These are phyloP conservation scores for Talaromyces sp. DNA, from an alignment of 2,329 filamentous ascomycete species.

Conservation along the genomic window DNA sequence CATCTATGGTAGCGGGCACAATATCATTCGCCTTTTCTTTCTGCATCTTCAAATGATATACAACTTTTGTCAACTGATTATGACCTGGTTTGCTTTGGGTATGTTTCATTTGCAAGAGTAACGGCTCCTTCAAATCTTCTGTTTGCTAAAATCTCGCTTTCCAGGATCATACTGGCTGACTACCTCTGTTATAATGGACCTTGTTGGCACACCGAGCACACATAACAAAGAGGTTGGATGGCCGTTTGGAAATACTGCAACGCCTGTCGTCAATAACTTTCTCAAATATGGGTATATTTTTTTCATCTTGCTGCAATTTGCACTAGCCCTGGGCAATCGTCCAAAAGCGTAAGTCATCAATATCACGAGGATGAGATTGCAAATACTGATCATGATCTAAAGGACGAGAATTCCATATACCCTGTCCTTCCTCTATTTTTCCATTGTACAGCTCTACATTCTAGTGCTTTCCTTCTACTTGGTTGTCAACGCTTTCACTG, in stretches of 20 bases:
- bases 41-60: slow-evolving; percentile 95
- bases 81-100: slow-evolving; percentile 80
- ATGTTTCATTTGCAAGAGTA: slow-evolving; percentile 23
- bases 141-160: slow-evolving; percentile 15
- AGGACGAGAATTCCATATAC: slow-evolving; percentile 87
- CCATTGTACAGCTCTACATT: slow-evolving; percentile 83
- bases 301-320: slow-evolving; percentile 91
- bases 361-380: background rate
- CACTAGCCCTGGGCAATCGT: slow-evolving; percentile 90
- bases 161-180: slow-evolving; percentile 92
- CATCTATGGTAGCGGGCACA: slow-evolving; percentile 98
- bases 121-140: background rate
- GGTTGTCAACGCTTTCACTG: slow-evolving; percentile 74
- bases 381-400: background rate
- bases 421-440: slow-evolving; percentile 82
- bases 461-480: slow-evolving; percentile 84
- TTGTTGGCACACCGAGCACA: slow-evolving; percentile 71
- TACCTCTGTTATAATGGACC: slow-evolving; percentile 96
- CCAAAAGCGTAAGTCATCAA: slow-evolving; percentile 65
- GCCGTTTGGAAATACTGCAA: slow-evolving; percentile 84
- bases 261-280: slow-evolving; percentile 85
- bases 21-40: slow-evolving; percentile 98
- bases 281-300: slow-evolving; percentile 89
- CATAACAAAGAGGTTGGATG: slow-evolving; percentile 62
- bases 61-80: slow-evolving; percentile 79